These are phyloP conservation scores for Gentiana macrophylla DNA, from an alignment of 257 asterid species.

Conservation along the genomic window DNA sequence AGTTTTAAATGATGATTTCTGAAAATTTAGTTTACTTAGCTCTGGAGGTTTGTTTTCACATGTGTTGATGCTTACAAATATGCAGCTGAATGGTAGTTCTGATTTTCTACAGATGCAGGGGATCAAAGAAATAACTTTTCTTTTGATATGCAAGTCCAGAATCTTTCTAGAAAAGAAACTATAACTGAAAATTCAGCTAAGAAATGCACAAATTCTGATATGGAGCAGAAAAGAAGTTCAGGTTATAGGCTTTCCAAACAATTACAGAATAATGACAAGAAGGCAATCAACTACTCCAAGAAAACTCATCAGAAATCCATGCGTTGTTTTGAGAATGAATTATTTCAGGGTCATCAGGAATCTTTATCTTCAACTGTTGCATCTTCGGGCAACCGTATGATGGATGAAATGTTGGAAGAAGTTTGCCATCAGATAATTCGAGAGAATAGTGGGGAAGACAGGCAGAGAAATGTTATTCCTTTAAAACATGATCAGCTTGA, in stretches of 20 bases:
- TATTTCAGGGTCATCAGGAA: slow-evolving; percentile 11
- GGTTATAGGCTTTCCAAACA: slow-evolving; percentile 22
- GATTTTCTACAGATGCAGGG: slow-evolving; percentile 10
- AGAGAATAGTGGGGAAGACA: slow-evolving; percentile 12
- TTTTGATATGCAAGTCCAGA: slow-evolving; percentile 15
- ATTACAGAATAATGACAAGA: slow-evolving; percentile 17
- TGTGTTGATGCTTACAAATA: not conserved
- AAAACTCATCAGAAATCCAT: slow-evolving; percentile 15
- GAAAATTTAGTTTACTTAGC: not conserved
- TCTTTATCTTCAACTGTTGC: slow-evolving; percentile 25
- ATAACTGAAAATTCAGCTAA: slow-evolving; percentile 13
- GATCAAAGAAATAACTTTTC: slow-evolving; percentile 4
- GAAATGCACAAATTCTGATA: slow-evolving; percentile 15
- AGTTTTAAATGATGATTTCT: not conserved
- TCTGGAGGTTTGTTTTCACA: not conserved
- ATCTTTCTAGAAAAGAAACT: slow-evolving; percentile 19
- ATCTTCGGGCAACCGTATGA: slow-evolving; percentile 19
- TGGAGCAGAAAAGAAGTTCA: slow-evolving; percentile 13
- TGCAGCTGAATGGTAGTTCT: not conserved
- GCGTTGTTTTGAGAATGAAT: slow-evolving; percentile 11
- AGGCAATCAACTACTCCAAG: slow-evolving; percentile 16
- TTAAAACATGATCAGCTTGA: slow-evolving; percentile 16
- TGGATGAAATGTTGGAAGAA: slow-evolving; percentile 36
- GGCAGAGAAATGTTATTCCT: slow-evolving; percentile 3
- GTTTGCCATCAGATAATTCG: slow-evolving; percentile 29